Conservation (phyloP, 169 alveolate species). For the Cryptosporidium andersoni region DNA sequence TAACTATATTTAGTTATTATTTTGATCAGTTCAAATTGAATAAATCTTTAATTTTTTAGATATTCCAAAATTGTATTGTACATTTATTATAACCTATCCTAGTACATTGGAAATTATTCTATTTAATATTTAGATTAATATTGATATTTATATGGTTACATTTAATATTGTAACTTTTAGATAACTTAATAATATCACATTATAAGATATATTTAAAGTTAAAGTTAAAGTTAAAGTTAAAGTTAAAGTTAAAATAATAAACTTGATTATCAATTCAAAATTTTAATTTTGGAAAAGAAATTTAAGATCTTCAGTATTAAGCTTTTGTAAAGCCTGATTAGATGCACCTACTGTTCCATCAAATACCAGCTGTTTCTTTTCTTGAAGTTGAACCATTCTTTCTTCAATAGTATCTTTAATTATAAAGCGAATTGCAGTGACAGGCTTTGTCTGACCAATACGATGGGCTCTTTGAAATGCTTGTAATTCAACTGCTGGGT, state of each 20-base stretch:
- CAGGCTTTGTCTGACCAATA: constrained; percentile 93
- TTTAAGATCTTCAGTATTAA: constrained; percentile 86
- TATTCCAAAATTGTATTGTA: too few relatives aligned
- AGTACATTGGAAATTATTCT: too few relatives aligned
- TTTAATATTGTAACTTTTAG: too few relatives aligned
- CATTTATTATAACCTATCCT: too few relatives aligned
- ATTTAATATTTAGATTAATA: too few relatives aligned
- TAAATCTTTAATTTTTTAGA: too few relatives aligned
- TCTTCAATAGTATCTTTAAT: constrained; percentile 96
- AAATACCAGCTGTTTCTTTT: constrained; percentile 89
- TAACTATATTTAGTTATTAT: too few relatives aligned
- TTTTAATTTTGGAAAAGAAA: constrained; percentile 80
- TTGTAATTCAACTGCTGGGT: constrained; percentile 98
- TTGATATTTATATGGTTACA: too few relatives aligned
- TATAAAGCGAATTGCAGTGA: constrained; percentile 92
- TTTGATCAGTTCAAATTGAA: too few relatives aligned
- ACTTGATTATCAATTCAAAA: neutral
- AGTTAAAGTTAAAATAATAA: neutral
- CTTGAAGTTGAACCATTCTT: constrained; percentile 91
- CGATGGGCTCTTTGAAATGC: constrained; percentile 97
- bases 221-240: neutral
- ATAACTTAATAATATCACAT: too few relatives aligned
- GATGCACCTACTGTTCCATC: constrained; percentile 87
- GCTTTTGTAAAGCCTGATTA: constrained; percentile 81
- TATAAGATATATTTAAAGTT: too few relatives aligned